Evolutionary conservation across 305 asterid genomes (phyloP), one percentile per base, ranked within the genome.

Genomic region (Stenogyne calaminthoides): DNA sequence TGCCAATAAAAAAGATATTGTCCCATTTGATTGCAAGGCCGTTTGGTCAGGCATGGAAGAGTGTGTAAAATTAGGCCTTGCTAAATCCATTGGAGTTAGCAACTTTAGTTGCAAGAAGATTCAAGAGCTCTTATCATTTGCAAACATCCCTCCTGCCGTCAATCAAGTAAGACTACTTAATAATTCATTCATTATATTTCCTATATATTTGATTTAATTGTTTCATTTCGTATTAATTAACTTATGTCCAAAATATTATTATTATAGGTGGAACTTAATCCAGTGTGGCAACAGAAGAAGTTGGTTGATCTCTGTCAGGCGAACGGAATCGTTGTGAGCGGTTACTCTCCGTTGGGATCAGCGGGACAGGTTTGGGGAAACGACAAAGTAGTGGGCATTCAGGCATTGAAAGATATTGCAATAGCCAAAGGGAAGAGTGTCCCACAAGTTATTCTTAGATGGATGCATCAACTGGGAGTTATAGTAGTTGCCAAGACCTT

Each of bases 1-100:
- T n/a, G 19, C 7, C 14, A 47, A 62, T 14, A 51, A 75, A 49
- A 65, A 74, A 46, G 36, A 70, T 15, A 3, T 79, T 20, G 58
- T 75, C 55, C 77, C 80, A 3, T 64, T 79, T 51, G 80, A 79
- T 57, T 54, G 57, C 34, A 59, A 71, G 36, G 47, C 73, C 2
- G 72, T 75, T 3, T 79, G 83, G 83, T 44, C 60, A 0, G 83
- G 80, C 39, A 79, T 79, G 80, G 80, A 74, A 63, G 84, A 80
- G 25, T 80, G 84, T 61, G 44, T 59, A 0, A 56, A 18, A 9
- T 32, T 80, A 2, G 81, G 81, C 14, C 69, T 76, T 9, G 71
- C 62, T 0, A 80, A 76, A 32, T 32, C 36, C 6, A 32, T 32
- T 4, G 36, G 36, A 32, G 36, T 32, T 32, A 32, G 36, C 7